Conservation (phyloP, 768 basidiomycete species). For the Pleurotus tuoliensis region DNA sequence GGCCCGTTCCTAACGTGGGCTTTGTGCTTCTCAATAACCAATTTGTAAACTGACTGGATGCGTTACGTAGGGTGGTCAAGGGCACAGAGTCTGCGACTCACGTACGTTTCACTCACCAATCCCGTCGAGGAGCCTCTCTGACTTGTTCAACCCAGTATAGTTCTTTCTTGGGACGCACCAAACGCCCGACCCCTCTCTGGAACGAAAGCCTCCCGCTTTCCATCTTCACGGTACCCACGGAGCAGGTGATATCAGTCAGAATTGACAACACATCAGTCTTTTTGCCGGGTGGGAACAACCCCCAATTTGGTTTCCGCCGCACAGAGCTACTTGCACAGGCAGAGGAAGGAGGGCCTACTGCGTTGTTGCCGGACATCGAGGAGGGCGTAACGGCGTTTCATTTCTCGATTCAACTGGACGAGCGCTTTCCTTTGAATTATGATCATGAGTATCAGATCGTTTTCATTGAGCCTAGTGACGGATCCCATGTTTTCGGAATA, state of each 20-base stretch:
- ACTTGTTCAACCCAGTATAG: not conserved
- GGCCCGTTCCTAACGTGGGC: slow-evolving; percentile 57
- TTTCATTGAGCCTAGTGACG: slow-evolving; percentile 59
- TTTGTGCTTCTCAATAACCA: not conserved
- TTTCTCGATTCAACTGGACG: slow-evolving; percentile 41
- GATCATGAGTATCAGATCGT: slow-evolving; percentile 62
- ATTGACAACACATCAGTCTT: slow-evolving; percentile 61
- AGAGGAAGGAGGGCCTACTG: slow-evolving; percentile 30
- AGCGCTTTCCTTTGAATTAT: slow-evolving; percentile 26
- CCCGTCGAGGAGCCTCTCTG: not conserved
- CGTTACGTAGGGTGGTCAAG: slow-evolving; percentile 45
- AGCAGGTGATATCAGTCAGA: slow-evolving; percentile 44
- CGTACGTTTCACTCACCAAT: slow-evolving; percentile 15
- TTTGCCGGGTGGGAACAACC: slow-evolving; percentile 38
- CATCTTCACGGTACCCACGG: slow-evolving; percentile 19
- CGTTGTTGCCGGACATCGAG: slow-evolving; percentile 37
- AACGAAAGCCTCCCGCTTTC: slow-evolving; percentile 12
- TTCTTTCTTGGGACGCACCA: no score
- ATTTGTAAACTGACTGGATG: not conserved
- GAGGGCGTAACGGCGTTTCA: slow-evolving; percentile 44
- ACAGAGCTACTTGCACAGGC: slow-evolving; percentile 54
- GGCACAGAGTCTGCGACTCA: slow-evolving; percentile 48
- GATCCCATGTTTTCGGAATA: slow-evolving; percentile 55
- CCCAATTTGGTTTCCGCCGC: slow-evolving; percentile 55
- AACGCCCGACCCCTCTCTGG: no score